Percentiles rank a stretch among this genome's conserved stretches.
These are phyloP conservation scores for Aspergillus texensis DNA, from an alignment of 2,329 filamentous ascomycete genomes.

Conservation along the genomic window DNA sequence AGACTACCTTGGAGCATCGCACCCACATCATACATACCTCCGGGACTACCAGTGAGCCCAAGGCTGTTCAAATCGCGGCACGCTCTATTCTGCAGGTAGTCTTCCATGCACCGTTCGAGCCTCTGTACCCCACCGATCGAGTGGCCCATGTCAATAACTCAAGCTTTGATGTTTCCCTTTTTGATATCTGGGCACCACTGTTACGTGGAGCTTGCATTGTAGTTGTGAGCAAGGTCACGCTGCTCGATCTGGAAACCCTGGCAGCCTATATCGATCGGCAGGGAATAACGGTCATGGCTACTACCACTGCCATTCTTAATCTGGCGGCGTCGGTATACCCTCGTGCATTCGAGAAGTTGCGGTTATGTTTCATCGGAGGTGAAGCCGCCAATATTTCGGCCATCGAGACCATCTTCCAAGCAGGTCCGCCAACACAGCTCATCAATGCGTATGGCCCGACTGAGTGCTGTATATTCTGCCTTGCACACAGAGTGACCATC, in stretches of 20 bases:
- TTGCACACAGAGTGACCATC: constrained; percentile 17
- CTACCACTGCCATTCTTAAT: background rate
- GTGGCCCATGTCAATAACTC: constrained; percentile 26
- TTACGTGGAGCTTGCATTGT: constrained; percentile 22
- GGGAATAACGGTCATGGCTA: background rate
- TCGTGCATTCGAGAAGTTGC: background rate
- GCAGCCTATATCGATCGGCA: background rate
- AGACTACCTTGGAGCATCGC: background rate
- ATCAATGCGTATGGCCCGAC: constrained; percentile 29
- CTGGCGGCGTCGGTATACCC: background rate
- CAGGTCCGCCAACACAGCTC: constrained; percentile 20
- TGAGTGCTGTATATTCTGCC: constrained; percentile 24
- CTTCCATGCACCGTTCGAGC: constrained; percentile 20
- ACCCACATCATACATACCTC: constrained; percentile 28
- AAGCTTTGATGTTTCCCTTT: constrained; percentile 30
- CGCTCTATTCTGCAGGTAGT: constrained; percentile 24
- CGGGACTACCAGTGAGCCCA: constrained; percentile 25
- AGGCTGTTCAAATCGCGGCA: constrained; percentile 27
- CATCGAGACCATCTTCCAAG: constrained; percentile 17
- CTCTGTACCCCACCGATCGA: constrained; percentile 13
- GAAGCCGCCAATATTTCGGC: constrained; percentile 22
- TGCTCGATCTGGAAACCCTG: background rate
- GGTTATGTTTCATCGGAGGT: constrained; percentile 13
- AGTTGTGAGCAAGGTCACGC: background rate
- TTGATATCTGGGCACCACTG: constrained; percentile 28